A percentile compares a stretch with the other conserved stretches of the same genome.
These are phyloP conservation scores for Rutstroemia sp. DNA, from an alignment of 2,329 filamentous ascomycete genomes.

Conservation along the genomic window DNA sequence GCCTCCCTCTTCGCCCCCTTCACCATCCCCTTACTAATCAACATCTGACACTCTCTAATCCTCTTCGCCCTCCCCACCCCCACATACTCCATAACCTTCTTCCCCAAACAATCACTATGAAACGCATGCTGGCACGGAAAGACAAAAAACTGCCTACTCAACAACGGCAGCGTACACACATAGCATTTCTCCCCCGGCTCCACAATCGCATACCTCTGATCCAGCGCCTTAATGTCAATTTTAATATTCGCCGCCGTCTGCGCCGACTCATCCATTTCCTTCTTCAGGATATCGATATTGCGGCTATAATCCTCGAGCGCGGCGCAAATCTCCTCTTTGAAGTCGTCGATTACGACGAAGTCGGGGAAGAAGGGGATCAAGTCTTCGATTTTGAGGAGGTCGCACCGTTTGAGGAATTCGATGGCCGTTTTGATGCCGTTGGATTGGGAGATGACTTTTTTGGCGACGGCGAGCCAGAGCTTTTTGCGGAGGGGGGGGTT, in stretches of 20 bases:
- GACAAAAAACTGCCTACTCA: constrained; percentile 93
- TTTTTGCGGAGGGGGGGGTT: constrained; percentile 80
- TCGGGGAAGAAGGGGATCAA: constrained; percentile 97
- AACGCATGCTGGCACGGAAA: constrained; percentile 98
- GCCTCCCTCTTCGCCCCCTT: constrained; percentile 67
- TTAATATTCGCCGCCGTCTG: constrained; percentile 87
- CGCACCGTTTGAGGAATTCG: constrained; percentile 85
- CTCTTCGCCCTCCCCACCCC: constrained; percentile 68
- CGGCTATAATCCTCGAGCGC: constrained; percentile 90
- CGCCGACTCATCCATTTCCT: constrained; percentile 93
- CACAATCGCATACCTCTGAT: constrained; percentile 89
- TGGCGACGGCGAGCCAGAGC: constrained; percentile 90
- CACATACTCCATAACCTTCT: constrained; percentile 74
- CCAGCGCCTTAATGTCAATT: constrained; percentile 76
- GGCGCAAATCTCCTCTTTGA: constrained; percentile 95
- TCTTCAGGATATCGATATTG: constrained; percentile 79
- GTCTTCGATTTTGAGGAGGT: constrained; percentile 90
- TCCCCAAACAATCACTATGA: constrained; percentile 88
- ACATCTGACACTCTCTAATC: constrained; percentile 78
- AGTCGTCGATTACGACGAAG: constrained; percentile 97
- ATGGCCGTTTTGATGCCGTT: constrained; percentile 90
- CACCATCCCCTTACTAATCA: constrained; percentile 70
- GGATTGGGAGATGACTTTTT: constrained; percentile 82
- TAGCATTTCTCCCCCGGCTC: constrained; percentile 94
- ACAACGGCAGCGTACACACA: constrained; percentile 74